These are phyloP conservation scores for Marasmius fiardii DNA, from an alignment of 1,284 basidiomycete genomes.

Conservation along the genomic window DNA sequence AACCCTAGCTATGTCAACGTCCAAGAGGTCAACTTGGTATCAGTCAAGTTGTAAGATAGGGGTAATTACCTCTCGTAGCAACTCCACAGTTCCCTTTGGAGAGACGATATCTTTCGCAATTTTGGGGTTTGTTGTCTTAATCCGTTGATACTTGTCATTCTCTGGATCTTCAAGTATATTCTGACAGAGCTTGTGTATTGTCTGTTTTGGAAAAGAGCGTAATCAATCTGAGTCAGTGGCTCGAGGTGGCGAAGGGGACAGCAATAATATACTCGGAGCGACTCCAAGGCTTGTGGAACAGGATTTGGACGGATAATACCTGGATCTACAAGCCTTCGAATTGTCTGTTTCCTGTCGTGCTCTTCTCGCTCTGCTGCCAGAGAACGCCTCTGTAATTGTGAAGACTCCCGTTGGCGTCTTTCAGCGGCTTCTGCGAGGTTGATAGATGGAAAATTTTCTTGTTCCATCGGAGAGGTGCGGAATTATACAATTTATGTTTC, in stretches of 20 bases:
- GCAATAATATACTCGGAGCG: conserved; percentile 54
- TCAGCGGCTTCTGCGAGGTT: conserved; percentile 44
- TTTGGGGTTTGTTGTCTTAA: conserved; percentile 67
- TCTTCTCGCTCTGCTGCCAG: conserved; percentile 29
- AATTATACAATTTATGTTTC: too few species aligned
- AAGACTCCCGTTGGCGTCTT: conserved; percentile 29
- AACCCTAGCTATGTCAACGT: conserved; percentile 59
- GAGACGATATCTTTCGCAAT: conserved; percentile 26
- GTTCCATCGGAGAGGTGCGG: not conserved
- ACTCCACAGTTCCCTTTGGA: conserved; percentile 72
- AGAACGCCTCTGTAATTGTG: conserved; percentile 24
- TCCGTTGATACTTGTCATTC: conserved; percentile 64
- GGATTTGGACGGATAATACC: conserved; percentile 73
- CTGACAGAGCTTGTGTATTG: conserved; percentile 62
- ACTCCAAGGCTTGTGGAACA: conserved; percentile 52
- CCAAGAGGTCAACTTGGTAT: conserved; percentile 8
- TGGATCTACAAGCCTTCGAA: conserved; percentile 68
- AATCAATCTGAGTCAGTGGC: not conserved
- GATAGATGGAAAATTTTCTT: not conserved
- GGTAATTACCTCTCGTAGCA: conserved; percentile 61
- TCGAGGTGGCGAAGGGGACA: not conserved
- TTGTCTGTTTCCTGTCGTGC: conserved; percentile 63
- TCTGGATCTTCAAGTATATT: conserved; percentile 69
- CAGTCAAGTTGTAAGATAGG: conserved; percentile 5
- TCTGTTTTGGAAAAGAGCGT: conserved; percentile 36